Evolutionary conservation across 2,329 filamentous ascomycete genomes (phyloP).

Genomic region (Sordariomycetes sp.): DNA sequence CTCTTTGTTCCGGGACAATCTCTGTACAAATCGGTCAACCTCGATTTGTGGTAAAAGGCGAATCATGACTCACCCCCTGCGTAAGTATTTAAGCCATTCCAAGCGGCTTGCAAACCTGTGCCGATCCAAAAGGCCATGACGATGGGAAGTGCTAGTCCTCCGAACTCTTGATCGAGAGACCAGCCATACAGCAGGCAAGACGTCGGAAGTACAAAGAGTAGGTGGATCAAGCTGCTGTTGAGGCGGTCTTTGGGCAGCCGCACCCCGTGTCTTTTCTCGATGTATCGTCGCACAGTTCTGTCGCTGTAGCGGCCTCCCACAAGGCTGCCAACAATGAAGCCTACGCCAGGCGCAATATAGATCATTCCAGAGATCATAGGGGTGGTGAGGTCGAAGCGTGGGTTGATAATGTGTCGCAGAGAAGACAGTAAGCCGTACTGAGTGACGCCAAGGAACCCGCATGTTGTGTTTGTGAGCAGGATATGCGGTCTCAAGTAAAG

Average conservation of each 20-base stretch:
- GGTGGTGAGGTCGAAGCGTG: slow-evolving; percentile 57
- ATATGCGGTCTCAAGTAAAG: slow-evolving; percentile 13
- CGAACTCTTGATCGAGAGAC: slow-evolving; percentile 37
- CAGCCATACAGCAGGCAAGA: slow-evolving; percentile 56
- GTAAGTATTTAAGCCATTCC: no score
- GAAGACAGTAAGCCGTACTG: slow-evolving; percentile 50
- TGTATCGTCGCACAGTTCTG: slow-evolving; percentile 54
- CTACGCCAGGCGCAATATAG: slow-evolving; percentile 64
- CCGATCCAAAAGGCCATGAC: no score
- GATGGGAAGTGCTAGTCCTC: slow-evolving; percentile 52
- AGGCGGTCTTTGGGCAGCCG: slow-evolving; percentile 59
- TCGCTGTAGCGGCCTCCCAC: slow-evolving; percentile 67
- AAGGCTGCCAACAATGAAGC: slow-evolving; percentile 61
- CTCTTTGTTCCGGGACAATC: no score
- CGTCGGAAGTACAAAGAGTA: slow-evolving; percentile 47
- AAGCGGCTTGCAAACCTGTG: no score
- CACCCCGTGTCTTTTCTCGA: slow-evolving; percentile 42
- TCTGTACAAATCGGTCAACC: no score
- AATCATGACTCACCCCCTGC: no score
- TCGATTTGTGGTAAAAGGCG: no score
- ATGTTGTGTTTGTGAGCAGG: slow-evolving; percentile 12
- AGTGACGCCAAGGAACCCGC: slow-evolving; percentile 13
- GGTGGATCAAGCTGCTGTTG: slow-evolving; percentile 45
- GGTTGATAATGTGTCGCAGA: slow-evolving; percentile 66
- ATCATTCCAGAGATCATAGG: slow-evolving; percentile 63